phyloP scores from a whole-genome alignment of 2,329 filamentous ascomycete species.

The Dothistroma septosporum region DNA sequence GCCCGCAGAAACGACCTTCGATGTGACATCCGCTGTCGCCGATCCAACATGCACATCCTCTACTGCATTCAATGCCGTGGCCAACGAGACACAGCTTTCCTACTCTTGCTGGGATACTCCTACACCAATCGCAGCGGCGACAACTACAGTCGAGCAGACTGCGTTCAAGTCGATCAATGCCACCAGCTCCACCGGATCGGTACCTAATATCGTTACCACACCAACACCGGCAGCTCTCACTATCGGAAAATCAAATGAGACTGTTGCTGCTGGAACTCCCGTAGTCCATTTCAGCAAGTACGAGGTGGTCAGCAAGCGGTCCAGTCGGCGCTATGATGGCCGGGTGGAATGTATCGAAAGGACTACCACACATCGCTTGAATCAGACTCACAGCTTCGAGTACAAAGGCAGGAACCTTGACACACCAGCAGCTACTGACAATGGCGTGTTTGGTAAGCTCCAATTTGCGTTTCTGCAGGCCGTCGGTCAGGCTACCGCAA shows the following conservation, averaged over 20 bases:
- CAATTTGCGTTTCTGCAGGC: constrained; percentile 34
- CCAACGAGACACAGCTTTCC: constrained; percentile 15
- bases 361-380: constrained; percentile 36
- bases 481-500: constrained; percentile 18
- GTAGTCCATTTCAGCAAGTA: constrained; percentile 44
- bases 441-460: constrained; percentile 34
- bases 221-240: constrained; percentile 31
- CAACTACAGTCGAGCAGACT: constrained; percentile 30
- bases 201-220: constrained; percentile 30
- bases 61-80: constrained; percentile 20
- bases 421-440: constrained; percentile 21
- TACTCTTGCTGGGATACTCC: constrained; percentile 28
- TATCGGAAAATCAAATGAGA: constrained; percentile 19
- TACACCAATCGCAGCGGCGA: constrained; percentile 31
- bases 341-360: constrained; percentile 30
- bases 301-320: constrained; percentile 38
- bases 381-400: constrained; percentile 35
- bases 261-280: constrained; percentile 34
- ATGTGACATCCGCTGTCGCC: constrained; percentile 31
- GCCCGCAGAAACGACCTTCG: constrained; percentile 31
- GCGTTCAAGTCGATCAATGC: constrained; percentile 27
- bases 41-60: constrained; percentile 26
- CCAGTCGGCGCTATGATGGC: constrained; percentile 28
- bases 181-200: constrained; percentile 26
- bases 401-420: constrained; percentile 36